These are phyloP conservation scores for Aspergillus sp. DNA, from an alignment of 2,329 filamentous ascomycete species.

Conservation along the genomic window DNA sequence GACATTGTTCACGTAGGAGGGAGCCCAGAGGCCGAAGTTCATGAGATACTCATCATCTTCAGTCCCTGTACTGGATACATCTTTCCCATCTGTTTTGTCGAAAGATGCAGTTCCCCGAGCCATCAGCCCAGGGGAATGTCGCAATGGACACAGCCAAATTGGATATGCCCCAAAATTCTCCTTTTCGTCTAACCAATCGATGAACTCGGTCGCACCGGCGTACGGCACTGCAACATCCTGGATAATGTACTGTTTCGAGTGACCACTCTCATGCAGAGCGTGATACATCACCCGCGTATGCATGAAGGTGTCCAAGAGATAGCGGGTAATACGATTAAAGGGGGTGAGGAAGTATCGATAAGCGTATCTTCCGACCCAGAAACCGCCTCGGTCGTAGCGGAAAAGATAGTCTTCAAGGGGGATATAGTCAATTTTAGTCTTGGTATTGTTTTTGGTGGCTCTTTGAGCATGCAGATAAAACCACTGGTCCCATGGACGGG, in stretches of 20 bases:
- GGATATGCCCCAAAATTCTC: conserved; percentile 47
- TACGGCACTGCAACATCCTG: conserved; percentile 58
- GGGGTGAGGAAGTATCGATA: conserved; percentile 58
- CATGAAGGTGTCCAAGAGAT: conserved; percentile 53
- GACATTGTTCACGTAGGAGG: conserved; percentile 51
- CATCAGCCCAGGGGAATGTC: conserved; percentile 4
- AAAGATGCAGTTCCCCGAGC: background rate
- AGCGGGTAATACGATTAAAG: conserved; percentile 55
- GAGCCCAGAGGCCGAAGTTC: conserved; percentile 72
- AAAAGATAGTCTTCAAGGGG: conserved; percentile 33
- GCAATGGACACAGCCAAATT: conserved; percentile 55
- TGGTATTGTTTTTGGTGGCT: conserved; percentile 50
- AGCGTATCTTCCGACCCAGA: conserved; percentile 59
- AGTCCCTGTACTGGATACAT: background rate
- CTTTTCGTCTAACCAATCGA: conserved; percentile 41
- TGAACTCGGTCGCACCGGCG: conserved; percentile 43
- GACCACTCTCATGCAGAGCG: conserved; percentile 52
- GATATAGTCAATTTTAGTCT: conserved; percentile 54
- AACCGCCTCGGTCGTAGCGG: conserved; percentile 58
- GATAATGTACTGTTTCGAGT: conserved; percentile 51
- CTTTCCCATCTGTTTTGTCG: background rate
- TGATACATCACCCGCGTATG: conserved; percentile 57
- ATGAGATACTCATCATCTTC: conserved; percentile 35
- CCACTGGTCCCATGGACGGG: conserved; percentile 62
- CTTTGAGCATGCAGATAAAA: conserved; percentile 62